Evolutionary conservation across 2,329 filamentous ascomycete genomes (phyloP).

Genomic region (Amylocarpus encephaloides): DNA sequence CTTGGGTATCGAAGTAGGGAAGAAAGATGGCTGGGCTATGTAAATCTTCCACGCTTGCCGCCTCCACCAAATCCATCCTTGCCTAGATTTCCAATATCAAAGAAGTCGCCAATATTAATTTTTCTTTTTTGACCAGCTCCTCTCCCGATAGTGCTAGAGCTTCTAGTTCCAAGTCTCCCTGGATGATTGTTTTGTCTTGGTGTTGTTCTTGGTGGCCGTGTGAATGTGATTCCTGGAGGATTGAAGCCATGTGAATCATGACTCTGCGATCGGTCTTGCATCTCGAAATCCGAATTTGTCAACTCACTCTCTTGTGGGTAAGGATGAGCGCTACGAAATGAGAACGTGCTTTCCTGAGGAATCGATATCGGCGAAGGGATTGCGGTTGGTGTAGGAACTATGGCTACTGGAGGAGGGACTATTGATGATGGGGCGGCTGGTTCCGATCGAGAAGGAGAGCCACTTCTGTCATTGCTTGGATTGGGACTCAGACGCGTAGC

Average conservation of each 20-base stretch:
- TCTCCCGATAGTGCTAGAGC: conserved; percentile 41
- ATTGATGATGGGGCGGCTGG: conserved; percentile 28
- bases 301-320: conserved; percentile 53
- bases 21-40: conserved; percentile 18
- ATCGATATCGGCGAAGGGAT: conserved; percentile 33
- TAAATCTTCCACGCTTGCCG: conserved; percentile 32
- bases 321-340: conserved; percentile 59
- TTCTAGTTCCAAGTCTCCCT: conserved; percentile 19
- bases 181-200: conserved; percentile 27
- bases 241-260: conserved; percentile 26
- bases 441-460: conserved; percentile 35
- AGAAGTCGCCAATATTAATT: conserved; percentile 68
- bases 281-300: conserved; percentile 54
- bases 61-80: conserved; percentile 45
- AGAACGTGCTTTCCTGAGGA: conserved; percentile 57
- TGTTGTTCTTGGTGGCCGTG: conserved; percentile 24
- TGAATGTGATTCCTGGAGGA: conserved; percentile 23
- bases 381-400: not conserved
- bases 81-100: conserved; percentile 60
- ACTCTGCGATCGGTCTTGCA: conserved; percentile 42
- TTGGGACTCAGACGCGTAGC: conserved; percentile 34
- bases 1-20: conserved; percentile 11
- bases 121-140: conserved; percentile 67
- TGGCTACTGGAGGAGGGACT: conserved; percentile 1
- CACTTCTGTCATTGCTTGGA: conserved; percentile 25